Evolutionary conservation across 2,329 filamentous ascomycete genomes (phyloP).

Genomic region (Intubia oerlemansii): DNA sequence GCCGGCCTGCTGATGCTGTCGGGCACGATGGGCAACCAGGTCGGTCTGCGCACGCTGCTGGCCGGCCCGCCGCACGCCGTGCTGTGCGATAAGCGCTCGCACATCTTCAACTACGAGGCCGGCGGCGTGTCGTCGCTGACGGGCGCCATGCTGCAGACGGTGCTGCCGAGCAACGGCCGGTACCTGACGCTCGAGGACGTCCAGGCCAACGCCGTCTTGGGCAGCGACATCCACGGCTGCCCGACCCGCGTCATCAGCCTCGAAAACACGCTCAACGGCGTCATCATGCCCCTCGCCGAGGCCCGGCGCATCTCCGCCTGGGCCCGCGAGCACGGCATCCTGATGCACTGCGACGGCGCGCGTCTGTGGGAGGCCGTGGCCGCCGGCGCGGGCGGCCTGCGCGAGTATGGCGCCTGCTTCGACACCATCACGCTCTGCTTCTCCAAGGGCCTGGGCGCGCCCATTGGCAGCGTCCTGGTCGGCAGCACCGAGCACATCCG

Average conservation of each 20-base stretch:
- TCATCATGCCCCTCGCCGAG: slow-evolving; percentile 57
- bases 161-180: slow-evolving; percentile 47
- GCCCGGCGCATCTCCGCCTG: slow-evolving; percentile 47
- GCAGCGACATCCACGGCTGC: slow-evolving; percentile 53
- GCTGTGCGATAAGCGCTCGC: slow-evolving; percentile 56
- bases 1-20: slow-evolving; percentile 64
- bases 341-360: slow-evolving; percentile 29
- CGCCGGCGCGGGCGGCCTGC: slow-evolving; percentile 19
- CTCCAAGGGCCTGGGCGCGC: slow-evolving; percentile 30
- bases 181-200: slow-evolving; percentile 65
- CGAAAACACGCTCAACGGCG: slow-evolving; percentile 70
- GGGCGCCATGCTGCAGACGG: slow-evolving; percentile 45
- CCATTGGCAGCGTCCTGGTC: slow-evolving; percentile 25
- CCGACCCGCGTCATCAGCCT: slow-evolving; percentile 65
- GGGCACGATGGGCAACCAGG: slow-evolving; percentile 87
- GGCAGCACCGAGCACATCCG: slow-evolving; percentile 32
- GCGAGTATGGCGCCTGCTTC: slow-evolving; percentile 21
- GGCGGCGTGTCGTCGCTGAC: slow-evolving; percentile 38
- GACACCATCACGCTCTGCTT: slow-evolving; percentile 38
- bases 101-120: slow-evolving; percentile 50
- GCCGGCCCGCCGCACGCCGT: slow-evolving; percentile 61
- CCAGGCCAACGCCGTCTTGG: slow-evolving; percentile 38
- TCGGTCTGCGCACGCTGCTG: slow-evolving; percentile 59
- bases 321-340: slow-evolving; percentile 29
- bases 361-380: slow-evolving; percentile 28